A percentile compares a stretch with the other conserved stretches of the same genome.
These are phyloP conservation scores for Syncephalastrum contaminatum DNA, from an alignment of 371 early-diverging fungal species.

Conservation along the genomic window DNA sequence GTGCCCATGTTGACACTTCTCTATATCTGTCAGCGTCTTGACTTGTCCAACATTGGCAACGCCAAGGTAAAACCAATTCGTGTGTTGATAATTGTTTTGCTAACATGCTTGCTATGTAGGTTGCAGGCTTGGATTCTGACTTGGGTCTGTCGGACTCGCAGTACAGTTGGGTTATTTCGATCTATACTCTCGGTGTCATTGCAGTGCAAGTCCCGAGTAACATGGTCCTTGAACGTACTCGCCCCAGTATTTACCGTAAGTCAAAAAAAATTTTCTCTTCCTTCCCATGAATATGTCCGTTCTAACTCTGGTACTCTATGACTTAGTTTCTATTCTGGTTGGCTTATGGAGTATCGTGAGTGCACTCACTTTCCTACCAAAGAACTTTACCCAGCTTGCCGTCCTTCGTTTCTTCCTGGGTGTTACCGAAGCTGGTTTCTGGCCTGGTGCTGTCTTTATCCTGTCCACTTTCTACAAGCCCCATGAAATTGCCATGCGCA, in stretches of 20 bases:
- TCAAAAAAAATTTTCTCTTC: too few species aligned
- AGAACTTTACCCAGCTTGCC: conserved; percentile 11
- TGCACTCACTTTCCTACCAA: conserved; percentile 7
- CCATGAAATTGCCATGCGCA: conserved; percentile 17
- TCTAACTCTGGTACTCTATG: too few species aligned
- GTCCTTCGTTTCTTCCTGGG: conserved; percentile 16
- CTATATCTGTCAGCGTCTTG: conserved; percentile 18
- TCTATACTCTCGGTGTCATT: conserved; percentile 17
- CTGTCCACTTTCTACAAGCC: conserved; percentile 17
- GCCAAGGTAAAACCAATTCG: conserved; percentile 9
- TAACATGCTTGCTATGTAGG: conserved; percentile 4
- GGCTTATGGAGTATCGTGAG: conserved; percentile 12
- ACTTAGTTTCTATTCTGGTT: conserved; percentile 3
- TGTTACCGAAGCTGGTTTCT: conserved; percentile 14
- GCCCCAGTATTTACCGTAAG: conserved; percentile 15
- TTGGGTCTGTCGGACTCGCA: conserved; percentile 8
- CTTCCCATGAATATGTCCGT: too few species aligned
- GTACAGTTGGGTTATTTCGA: conserved; percentile 15
- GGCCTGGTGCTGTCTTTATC: conserved; percentile 14
- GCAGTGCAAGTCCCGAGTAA: conserved; percentile 20
- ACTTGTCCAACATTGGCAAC: conserved; percentile 16
- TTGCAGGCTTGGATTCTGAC: conserved; percentile 13
- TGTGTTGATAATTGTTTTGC: background rate
- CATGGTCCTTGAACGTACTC: conserved; percentile 15
- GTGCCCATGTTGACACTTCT: conserved; percentile 16